A percentile compares a stretch with the other conserved stretches of the same genome.
phyloP scores from a whole-genome alignment of 176 grass and related monocot species.

The Zea mays region Zm-B73-REFERENCE-NAM-5.0 NC_050099.1:6390501-6391000 shows the following conservation, averaged over 20 bases:
- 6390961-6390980: conserved; percentile 49
- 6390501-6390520: conserved; percentile 1
- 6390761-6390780: conserved; percentile 70
- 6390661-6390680: conserved; percentile 51
- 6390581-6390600: conserved; percentile 93
- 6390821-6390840: conserved; percentile 42
- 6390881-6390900: conserved; percentile 33
- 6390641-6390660: conserved; percentile 25
- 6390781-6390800: conserved; percentile 58
- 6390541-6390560: conserved; percentile 98
- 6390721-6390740: conserved; percentile 86
- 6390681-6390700: conserved; percentile 82
- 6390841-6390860: conserved; percentile 30
- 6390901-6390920: conserved; percentile 50
- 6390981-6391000: conserved; percentile 72
- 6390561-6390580: conserved; percentile 87
- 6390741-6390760: conserved; percentile 77
- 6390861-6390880: conserved; percentile 33
- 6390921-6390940: conserved; percentile 74
- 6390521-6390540: conserved; percentile 77
- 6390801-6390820: conserved; percentile 40
- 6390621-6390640: conserved; percentile 19
- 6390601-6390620: conserved; percentile 71
- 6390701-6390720: conserved; percentile 88
- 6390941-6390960: conserved; percentile 91